Conservation (phyloP, 352 stramenopile species). For the Globisporangium camurandrum region DNA sequence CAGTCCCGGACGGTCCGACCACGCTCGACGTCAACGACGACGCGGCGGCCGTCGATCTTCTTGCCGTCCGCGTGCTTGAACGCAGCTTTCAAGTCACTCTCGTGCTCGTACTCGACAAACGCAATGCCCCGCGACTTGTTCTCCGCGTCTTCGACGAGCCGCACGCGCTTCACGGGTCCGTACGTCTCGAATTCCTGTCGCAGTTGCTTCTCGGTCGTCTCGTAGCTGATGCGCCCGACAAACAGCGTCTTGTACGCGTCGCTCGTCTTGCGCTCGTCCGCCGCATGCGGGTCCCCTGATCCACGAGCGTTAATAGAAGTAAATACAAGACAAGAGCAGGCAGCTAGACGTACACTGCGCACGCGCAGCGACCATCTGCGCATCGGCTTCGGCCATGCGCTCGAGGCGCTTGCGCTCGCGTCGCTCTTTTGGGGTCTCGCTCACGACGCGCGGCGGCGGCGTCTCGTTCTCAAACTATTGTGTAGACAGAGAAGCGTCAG, state of each 20-base stretch:
- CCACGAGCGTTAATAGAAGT: too few relatives aligned
- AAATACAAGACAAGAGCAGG: too few relatives aligned
- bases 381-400: slow-evolving; percentile 48
- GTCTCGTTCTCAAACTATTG: slow-evolving; percentile 52
- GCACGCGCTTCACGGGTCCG: slow-evolving; percentile 85
- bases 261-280: slow-evolving; percentile 63
- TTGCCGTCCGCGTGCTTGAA: slow-evolving; percentile 94
- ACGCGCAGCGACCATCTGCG: slow-evolving; percentile 53
- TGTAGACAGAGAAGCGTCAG: too few relatives aligned
- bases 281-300: slow-evolving; percentile 58
- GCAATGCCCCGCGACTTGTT: slow-evolving; percentile 93
- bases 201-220: slow-evolving; percentile 97
- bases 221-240: slow-evolving; percentile 95
- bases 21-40: slow-evolving; percentile 98
- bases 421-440: slow-evolving; percentile 75
- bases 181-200: slow-evolving; percentile 95
- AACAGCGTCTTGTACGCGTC: slow-evolving; percentile 98
- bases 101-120: slow-evolving; percentile 98
- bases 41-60: slow-evolving; percentile 93
- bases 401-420: slow-evolving; percentile 52
- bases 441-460: slow-evolving; percentile 44
- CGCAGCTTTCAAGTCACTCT: slow-evolving; percentile 94
- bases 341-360: slow-evolving; percentile 37
- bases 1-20: slow-evolving; percentile 96
- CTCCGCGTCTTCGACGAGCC: slow-evolving; percentile 80